phyloP scores from a whole-genome alignment of 2,329 filamentous ascomycete species.

The Byssochlamys sp. region DNA sequence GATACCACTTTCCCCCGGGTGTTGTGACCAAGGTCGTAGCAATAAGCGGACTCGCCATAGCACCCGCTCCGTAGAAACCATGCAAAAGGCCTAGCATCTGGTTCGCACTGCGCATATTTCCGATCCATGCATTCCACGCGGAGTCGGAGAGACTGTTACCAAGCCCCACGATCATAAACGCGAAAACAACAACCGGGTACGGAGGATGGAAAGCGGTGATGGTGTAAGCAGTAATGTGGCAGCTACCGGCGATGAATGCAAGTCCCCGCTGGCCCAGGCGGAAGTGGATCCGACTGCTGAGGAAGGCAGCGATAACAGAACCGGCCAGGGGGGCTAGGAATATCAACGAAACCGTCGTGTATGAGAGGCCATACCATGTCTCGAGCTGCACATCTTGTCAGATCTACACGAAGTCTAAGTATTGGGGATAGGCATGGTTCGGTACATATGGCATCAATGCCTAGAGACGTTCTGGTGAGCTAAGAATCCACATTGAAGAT shows the following conservation, averaged over 20 bases:
- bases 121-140: constrained; percentile 52
- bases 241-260: constrained; percentile 50
- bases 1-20: constrained; percentile 54
- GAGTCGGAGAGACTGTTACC: constrained; percentile 57
- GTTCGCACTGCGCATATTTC: constrained; percentile 64
- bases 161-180: constrained; percentile 58
- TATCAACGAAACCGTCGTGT: constrained; percentile 41
- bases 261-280: constrained; percentile 59
- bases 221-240: constrained; percentile 29
- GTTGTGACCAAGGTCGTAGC: constrained; percentile 64
- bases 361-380: constrained; percentile 37
- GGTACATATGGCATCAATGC: constrained; percentile 45
- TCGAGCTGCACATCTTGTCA: constrained; percentile 32
- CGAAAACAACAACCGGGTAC: constrained; percentile 56
- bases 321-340: constrained; percentile 42
- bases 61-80: constrained; percentile 60
- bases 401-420: constrained; percentile 6
- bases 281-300: constrained; percentile 36
- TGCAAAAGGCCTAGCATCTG: constrained; percentile 64
- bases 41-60: constrained; percentile 57
- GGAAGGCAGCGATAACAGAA: constrained; percentile 38
- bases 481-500: background rate
- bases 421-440: constrained; percentile 3
- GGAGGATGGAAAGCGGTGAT: constrained; percentile 56
- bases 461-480: constrained; percentile 17